These are phyloP conservation scores for Physcomitrellopsis africana DNA, from an alignment of 225 moss, liverwort and hornwort species.

Conservation along the genomic window DNA sequence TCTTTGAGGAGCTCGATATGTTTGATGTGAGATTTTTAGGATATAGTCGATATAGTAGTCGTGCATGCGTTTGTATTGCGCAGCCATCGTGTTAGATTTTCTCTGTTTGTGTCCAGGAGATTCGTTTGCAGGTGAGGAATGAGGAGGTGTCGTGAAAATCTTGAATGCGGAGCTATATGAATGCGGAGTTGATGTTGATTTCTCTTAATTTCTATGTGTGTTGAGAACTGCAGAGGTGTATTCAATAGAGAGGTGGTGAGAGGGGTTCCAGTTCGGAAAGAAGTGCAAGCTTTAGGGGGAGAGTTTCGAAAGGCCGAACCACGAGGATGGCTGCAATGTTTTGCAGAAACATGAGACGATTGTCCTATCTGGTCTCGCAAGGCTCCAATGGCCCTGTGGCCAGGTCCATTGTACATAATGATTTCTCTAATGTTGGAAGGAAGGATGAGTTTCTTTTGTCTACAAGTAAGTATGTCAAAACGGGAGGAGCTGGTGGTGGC, in stretches of 20 bases:
- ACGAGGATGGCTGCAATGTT: slow-evolving; percentile 34
- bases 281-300: slow-evolving; percentile 7
- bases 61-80: background rate
- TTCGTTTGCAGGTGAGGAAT: background rate
- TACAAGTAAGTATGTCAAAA: slow-evolving; percentile 21
- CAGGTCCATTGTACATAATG: slow-evolving; percentile 11
- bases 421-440: slow-evolving; percentile 16
- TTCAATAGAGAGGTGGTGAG: background rate
- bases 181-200: background rate
- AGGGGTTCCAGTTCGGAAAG: slow-evolving; percentile 10
- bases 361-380: slow-evolving; percentile 25
- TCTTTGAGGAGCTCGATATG: background rate
- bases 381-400: slow-evolving; percentile 29
- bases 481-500: slow-evolving; percentile 22
- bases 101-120: background rate
- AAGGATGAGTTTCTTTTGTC: slow-evolving; percentile 10
- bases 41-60: slow-evolving; percentile 13
- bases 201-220: slow-evolving; percentile 18
- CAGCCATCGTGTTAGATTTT: background rate
- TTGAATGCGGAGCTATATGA: background rate
- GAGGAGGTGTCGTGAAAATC: slow-evolving; percentile 20
- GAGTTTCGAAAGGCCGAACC: background rate
- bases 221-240: slow-evolving; percentile 29
- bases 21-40: background rate
- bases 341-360: slow-evolving; percentile 37